Evolutionary conservation across 495 filamentous ascomycete species (phyloP), one percentile per base, ranked within the genome.

Genomic region (Tuber brumale): DNA sequence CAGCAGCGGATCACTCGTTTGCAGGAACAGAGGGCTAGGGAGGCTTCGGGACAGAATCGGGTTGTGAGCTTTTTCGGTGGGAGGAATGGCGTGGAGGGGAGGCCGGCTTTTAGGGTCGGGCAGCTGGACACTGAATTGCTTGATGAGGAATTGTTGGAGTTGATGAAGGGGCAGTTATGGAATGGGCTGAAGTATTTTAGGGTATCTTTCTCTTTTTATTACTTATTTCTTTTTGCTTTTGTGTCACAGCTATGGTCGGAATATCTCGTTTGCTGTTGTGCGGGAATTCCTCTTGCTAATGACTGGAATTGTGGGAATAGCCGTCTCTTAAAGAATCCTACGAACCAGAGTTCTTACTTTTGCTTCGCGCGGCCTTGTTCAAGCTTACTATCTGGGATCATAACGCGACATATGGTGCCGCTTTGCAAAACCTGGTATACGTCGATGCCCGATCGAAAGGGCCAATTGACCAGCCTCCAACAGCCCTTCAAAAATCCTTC

Each of bases 331-430:
- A 88, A 81, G 89, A 76, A 87, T 90, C 83, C 76, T 92, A 70
- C 85, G 88, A 70, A 48, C 82, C 93, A 69, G 95, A 98, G 84
- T 94, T 98, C 69, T 86, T 91, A 72, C 86, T 97, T 35, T 87
- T 86, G 1, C 87, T 99, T 73, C 89, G 96, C 19, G 89, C 90
- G 10, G 86, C 94, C 3, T 86, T 99, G 23, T 99, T 97, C 86
- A 98, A 98, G 83, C 88, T 99, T 76, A 92, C 92, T 1, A 92
- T 98, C 72, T 99, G 95, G 95, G 94, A 98, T 83, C 92, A 97
- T 83, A 88, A 97, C 85, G 92, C 96, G 31, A 94, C 92, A 0
- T 99, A 99, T 83, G 95, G 95, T 74, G 96, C 96, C 23, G 90
- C 92, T 6, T 85, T 99, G 43, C 95, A 98, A 82, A 95, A 95